These are phyloP conservation scores for Suillus discolor DNA, from an alignment of 768 basidiomycete species.

Conservation along the genomic window DNA sequence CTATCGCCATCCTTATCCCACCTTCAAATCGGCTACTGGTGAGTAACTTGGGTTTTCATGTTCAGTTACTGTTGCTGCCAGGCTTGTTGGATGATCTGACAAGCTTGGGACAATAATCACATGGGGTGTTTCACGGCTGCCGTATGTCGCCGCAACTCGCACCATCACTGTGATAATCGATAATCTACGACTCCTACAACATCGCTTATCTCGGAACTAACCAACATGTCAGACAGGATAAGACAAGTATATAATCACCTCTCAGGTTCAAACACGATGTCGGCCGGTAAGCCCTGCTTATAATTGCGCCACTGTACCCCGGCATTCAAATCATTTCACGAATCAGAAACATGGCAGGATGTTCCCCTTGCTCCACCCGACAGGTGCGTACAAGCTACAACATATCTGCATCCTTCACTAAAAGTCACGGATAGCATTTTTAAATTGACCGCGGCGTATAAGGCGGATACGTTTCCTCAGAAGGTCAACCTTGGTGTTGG, in stretches of 20 bases:
- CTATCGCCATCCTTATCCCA: not conserved
- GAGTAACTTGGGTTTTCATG: not conserved
- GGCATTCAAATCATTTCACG: not conserved
- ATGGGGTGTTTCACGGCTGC: not conserved
- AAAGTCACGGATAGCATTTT: slow-evolving; percentile 63
- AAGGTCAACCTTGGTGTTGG: slow-evolving; percentile 95
- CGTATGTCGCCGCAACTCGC: not conserved
- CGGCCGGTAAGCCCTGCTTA: slow-evolving; percentile 47
- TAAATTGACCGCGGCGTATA: slow-evolving; percentile 89
- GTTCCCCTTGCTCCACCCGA: slow-evolving; percentile 87
- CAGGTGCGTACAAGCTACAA: slow-evolving; percentile 47
- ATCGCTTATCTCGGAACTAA: slow-evolving; percentile 11
- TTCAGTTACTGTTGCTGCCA: not conserved
- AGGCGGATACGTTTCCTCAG: slow-evolving; percentile 68
- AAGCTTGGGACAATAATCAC: not conserved
- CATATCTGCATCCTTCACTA: slow-evolving; percentile 6
- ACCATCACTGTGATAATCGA: not conserved
- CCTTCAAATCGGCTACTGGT: not conserved
- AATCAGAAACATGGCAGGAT: slow-evolving; percentile 68
- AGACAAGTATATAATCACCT: slow-evolving; percentile 63
- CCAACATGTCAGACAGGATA: slow-evolving; percentile 57
- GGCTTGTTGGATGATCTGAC: not conserved
- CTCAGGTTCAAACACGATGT: slow-evolving; percentile 43
- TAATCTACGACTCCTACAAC: not conserved
- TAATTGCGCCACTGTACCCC: slow-evolving; percentile 14